Evolutionary conservation across 495 filamentous ascomycete genomes (phyloP), one percentile per base, ranked within the genome.

Genomic region (Talaromyces nanjingensis): DNA sequence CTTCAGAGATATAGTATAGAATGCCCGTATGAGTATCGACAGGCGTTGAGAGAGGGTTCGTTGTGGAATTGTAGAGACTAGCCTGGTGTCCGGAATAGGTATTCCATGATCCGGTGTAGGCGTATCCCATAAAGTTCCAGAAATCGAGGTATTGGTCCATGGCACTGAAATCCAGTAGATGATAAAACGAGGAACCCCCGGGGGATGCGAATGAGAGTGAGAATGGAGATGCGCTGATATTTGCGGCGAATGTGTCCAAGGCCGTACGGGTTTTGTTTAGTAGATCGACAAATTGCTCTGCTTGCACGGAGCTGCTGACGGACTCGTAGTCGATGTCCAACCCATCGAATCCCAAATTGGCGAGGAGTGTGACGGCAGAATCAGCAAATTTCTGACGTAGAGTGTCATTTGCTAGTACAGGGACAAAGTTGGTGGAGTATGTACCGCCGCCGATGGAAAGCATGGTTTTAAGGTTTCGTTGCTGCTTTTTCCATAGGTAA

Each of bases 371-470:
- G 9, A 93, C 87, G 49, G 90, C 85, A 39, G 82, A 84, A 53
- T 81, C 73, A 6, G 92, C 93, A 76, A 96, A 97, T 3, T 61
- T 82, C 18, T 77, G 74, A 11, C 92, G 84, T 1, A 91, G 90
- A 18, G 76, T 70, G 12, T 60, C 53, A 8, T 64, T 53, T 3
- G 85, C 86, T 5, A 89, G 87, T 0, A 92, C 90, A 39, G 80
- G 80, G 22, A 84, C 81, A 71, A 98, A 96, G 75, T 97, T 96
- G 70, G 84, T 73, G 60, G 89, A 91, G 74, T 97, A 98, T 0
- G 93, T 96, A 93, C 94, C 97, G 29, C 94, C 94, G 64, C 94
- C 94, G 66, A 98, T 94, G 56, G 91, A 96, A 11, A 98, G 85
- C 14, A 97, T 81, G 6, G 96, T 82, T 75, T 98, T 97, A 52